Evolutionary conservation across 2,329 filamentous ascomycete genomes (phyloP), one percentile per base, ranked within the genome.

Genomic region (Dichotomopilus funicola): DNA sequence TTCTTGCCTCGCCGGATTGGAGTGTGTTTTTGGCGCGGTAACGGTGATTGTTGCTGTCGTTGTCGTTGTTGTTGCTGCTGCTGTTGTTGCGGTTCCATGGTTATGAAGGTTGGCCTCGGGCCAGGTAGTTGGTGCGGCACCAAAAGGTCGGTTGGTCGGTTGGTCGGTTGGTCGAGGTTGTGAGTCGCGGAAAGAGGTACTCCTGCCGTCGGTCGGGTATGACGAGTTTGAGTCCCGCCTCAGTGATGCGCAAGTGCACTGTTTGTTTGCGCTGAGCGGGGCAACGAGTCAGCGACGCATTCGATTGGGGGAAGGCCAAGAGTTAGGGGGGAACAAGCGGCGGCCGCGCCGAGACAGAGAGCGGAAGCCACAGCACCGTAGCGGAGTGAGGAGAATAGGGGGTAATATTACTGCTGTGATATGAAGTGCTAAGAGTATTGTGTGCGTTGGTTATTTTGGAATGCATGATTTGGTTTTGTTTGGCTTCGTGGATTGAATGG

Each of bases 1-100:
- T 73, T 67, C 66, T 70, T 62, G 65, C 73, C 67, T 66, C 75
- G 71, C 62, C 74, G 65, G 59, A 67, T 71, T 43, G 73, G 71
- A 50, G 72, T 72, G 51, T 68, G 70, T 64, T 55, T 58, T 51
- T 69, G 62, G 63, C 47, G 54, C 37, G 57, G 61, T 12, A 54
- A 43, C 56, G 36, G 4, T 31, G 44, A 37, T 43, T 27, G 44
- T 60, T 71, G 65, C 45, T 52, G 38, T 38, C 41, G 51, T 41
- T 51, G 13, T 11, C 31, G 19, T 8, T 62, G 64, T 55, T 67
- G 67, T 59, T 71, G 65, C 11, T 38, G 36, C 11, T 38, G 36
- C 11, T 38, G 36, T 45, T 53, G 34, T 34, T 41, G 51, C 19
- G 19, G 19, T 49, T 59, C 41, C 68, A 57, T 59, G 38, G 35